A percentile compares a stretch with the other conserved stretches of the same genome.
Evolutionary conservation across 257 asterid species (phyloP).

Genomic region (Lithospermum erythrorhizon): DNA sequence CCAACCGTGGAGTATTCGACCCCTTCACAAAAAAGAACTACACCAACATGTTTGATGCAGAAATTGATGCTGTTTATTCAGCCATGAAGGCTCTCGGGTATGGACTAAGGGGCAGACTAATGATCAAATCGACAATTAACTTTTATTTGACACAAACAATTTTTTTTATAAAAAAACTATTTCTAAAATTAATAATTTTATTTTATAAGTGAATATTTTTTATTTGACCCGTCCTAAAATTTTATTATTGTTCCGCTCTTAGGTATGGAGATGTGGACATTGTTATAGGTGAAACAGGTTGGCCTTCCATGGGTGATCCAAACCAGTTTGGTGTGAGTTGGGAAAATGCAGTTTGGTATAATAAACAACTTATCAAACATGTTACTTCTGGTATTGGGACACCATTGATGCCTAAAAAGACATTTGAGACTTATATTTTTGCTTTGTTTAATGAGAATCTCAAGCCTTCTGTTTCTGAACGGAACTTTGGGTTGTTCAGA

Average conservation of each 20-base stretch:
- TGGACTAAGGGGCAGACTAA: not conserved
- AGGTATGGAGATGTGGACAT: slow-evolving; percentile 44
- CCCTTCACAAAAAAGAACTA: slow-evolving; percentile 19
- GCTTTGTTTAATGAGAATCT: slow-evolving; percentile 36
- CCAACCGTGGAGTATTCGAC: slow-evolving; percentile 31
- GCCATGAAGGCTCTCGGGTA: slow-evolving; percentile 42
- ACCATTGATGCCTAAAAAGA: slow-evolving; percentile 39
- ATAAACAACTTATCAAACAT: slow-evolving; percentile 23
- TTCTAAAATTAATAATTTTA: too few species aligned
- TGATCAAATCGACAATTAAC: too few species aligned
- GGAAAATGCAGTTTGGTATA: slow-evolving; percentile 28
- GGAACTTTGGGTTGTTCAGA: slow-evolving; percentile 34
- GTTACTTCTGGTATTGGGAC: slow-evolving; percentile 33
- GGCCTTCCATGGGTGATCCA: slow-evolving; percentile 44
- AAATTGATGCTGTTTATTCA: slow-evolving; percentile 35
- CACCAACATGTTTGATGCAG: slow-evolving; percentile 36
- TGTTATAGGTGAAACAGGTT: slow-evolving; percentile 41
- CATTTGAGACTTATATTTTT: slow-evolving; percentile 31
- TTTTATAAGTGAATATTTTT: too few species aligned
- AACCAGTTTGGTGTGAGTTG: slow-evolving; percentile 21
- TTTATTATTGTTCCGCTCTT: slow-evolving; percentile 2
- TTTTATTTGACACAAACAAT: too few species aligned
- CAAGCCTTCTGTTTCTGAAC: slow-evolving; percentile 26
- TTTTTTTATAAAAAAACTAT: too few species aligned
- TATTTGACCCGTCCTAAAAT: too few species aligned